Evolutionary conservation across 495 filamentous ascomycete species (phyloP).

Genomic region (Aspergillus hancockii): DNA sequence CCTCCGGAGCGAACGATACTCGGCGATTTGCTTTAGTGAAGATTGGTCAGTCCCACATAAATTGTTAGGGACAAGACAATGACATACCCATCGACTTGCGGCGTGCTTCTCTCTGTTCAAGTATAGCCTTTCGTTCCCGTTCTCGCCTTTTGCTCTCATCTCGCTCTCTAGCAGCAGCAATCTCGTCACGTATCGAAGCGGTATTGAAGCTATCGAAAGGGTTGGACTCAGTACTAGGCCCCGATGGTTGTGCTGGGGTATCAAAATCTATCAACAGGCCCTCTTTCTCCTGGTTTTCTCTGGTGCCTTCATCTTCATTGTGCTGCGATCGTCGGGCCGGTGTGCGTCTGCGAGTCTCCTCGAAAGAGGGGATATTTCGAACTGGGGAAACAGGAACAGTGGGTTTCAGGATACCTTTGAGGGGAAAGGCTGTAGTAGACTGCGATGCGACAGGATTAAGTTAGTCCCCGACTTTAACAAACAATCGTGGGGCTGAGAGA

Average conservation of each 20-base stretch:
- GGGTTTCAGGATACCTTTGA: slow-evolving; percentile 85
- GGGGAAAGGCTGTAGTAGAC: slow-evolving; percentile 56
- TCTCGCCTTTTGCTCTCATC: slow-evolving; percentile 69
- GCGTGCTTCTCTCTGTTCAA: slow-evolving; percentile 77
- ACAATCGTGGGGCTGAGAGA: slow-evolving; percentile 4
- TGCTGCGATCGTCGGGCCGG: slow-evolving; percentile 33
- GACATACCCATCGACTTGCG: slow-evolving; percentile 76
- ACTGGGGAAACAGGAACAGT: slow-evolving; percentile 68
- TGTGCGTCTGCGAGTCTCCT: slow-evolving; percentile 45
- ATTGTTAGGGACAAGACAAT: background rate
- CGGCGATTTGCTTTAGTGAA: slow-evolving; percentile 69
- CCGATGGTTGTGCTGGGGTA: slow-evolving; percentile 35
- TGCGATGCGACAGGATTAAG: slow-evolving; percentile 23
- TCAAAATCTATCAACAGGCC: slow-evolving; percentile 51
- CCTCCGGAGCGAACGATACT: slow-evolving; percentile 96
- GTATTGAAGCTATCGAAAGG: slow-evolving; percentile 60
- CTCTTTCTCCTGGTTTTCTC: slow-evolving; percentile 30
- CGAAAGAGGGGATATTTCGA: slow-evolving; percentile 57
- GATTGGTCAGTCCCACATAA: slow-evolving; percentile 18
- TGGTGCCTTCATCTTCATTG: slow-evolving; percentile 24
- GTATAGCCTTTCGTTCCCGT: slow-evolving; percentile 65
- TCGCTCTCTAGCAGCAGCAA: slow-evolving; percentile 70
- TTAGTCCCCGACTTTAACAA: slow-evolving; percentile 10
- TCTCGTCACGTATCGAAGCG: slow-evolving; percentile 61
- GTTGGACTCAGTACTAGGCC: slow-evolving; percentile 42